A percentile compares a stretch with the other conserved stretches of the same genome.
phyloP scores from a whole-genome alignment of 352 stramenopile species.

The Phytopythium aichiense region DNA sequence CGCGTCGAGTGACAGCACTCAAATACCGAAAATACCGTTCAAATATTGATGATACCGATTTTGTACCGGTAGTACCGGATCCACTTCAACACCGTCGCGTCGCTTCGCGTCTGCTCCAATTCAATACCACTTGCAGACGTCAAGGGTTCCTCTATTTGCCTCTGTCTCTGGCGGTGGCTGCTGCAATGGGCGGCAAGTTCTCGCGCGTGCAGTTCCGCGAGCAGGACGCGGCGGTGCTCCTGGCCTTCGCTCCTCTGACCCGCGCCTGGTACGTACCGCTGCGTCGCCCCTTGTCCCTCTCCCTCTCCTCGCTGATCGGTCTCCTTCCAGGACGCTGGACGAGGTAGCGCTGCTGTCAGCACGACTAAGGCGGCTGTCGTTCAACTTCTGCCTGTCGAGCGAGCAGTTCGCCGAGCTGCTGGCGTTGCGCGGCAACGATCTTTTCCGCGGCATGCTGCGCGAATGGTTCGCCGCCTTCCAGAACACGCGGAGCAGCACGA shows the following conservation, averaged over 20 bases:
- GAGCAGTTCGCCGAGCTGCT: constrained; percentile 70
- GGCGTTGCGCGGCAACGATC: constrained; percentile 40
- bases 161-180: neutral
- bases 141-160: neutral
- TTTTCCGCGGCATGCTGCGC: constrained; percentile 52
- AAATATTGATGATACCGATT: too few species aligned
- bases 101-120: neutral
- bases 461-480: constrained; percentile 67
- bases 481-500: constrained; percentile 54
- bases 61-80: too few species aligned
- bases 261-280: constrained; percentile 41
- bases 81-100: constrained; percentile 2
- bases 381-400: constrained; percentile 70
- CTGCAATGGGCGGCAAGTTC: constrained; percentile 63
- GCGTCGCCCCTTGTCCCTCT: neutral
- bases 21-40: too few species aligned
- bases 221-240: constrained; percentile 56
- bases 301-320: neutral
- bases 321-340: constrained; percentile 30
- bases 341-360: constrained; percentile 57
- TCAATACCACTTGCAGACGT: neutral
- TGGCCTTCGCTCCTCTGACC: constrained; percentile 58
- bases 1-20: too few species aligned
- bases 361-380: constrained; percentile 51
- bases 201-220: constrained; percentile 73